Base-by-base conservation (phyloP, 2,329 filamentous ascomycete species). In the Lecanosticta acicola region DNA sequence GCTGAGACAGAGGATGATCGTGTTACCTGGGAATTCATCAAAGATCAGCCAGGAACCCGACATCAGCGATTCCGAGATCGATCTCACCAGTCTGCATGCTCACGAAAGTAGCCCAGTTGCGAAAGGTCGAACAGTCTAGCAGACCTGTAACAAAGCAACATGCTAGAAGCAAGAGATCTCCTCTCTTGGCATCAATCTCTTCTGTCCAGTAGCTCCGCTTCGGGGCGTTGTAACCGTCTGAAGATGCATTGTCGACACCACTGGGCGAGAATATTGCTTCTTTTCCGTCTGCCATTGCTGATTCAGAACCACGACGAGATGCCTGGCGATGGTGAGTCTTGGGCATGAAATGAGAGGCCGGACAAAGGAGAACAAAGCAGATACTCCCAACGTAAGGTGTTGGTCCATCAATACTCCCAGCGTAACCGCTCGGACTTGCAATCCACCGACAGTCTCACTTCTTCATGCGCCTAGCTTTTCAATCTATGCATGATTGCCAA, bases 1-100 rank as follows among this genome's bases (percentile, higher is more conserved):
- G 24, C 39, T 41, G 10, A 41, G 21, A 32, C 39, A 41, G 4
- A 41, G 21, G 32, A 41, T 41, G 39, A 41, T 32, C 19, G 39
- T 41, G 24, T 41, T 41, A 7, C 39, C 39, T 41, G 24, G n/a
- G n/a, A n/a, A n/a, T n/a, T 17, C 18, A 41, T 18, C 37, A 39
- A 20, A 9, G 37, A 8, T 37, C 17, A 37, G 14, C 13, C 8
- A n/a, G 9, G 9, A 37, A n/a, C 34, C 8, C n/a, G n/a, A n/a
- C n/a, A n/a, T n/a, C n/a, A n/a, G n/a, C n/a, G n/a, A n/a, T n/a
- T n/a, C n/a, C n/a, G n/a, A 9, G 17, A 39, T 7, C 20, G 14
- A 7, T n/a, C 24, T 5, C 18, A 41, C 39, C 39, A 20, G 39
- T 41, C 39, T 41, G 39, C 39, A 41, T 41, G 24, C 20, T 29